Evolutionary conservation across 495 filamentous ascomycete genomes (phyloP).

Genomic region (Lasiosphaeriaceae sp.): DNA sequence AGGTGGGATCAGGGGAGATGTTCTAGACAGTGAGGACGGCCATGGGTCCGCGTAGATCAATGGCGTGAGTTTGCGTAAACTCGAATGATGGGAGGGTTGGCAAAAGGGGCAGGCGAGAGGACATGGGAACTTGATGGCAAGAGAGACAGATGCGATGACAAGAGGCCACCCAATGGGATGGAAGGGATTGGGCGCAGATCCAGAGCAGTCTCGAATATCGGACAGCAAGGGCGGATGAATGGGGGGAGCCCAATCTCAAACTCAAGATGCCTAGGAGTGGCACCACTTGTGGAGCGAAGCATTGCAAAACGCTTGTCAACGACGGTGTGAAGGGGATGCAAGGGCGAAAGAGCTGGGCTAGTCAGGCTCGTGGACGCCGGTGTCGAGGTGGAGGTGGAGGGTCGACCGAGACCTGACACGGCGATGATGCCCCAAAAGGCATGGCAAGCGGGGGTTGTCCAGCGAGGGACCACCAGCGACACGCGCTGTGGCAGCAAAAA

Average conservation of each 20-base stretch:
- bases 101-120: neutral
- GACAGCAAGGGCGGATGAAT: neutral
- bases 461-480: neutral
- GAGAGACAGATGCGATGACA: neutral
- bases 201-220: neutral
- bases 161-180: neutral
- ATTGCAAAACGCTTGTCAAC: neutral
- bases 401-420: slow-evolving; percentile 10
- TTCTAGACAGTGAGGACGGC: neutral
- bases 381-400: neutral
- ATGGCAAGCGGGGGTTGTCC: neutral
- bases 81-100: neutral
- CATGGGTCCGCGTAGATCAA: slow-evolving; percentile 1
- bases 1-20: neutral
- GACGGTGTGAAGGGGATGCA: neutral
- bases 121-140: slow-evolving; percentile 1
- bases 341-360: neutral
- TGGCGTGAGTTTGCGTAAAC: neutral
- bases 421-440: neutral
- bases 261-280: slow-evolving; percentile 5
- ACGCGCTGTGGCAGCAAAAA: neutral
- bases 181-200: neutral
- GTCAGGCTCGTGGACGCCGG: neutral
- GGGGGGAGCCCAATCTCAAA: slow-evolving; percentile 2
- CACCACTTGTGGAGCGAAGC: neutral